Conservation (phyloP, 148 eudicot species). For the Silene uniflora region DNA sequence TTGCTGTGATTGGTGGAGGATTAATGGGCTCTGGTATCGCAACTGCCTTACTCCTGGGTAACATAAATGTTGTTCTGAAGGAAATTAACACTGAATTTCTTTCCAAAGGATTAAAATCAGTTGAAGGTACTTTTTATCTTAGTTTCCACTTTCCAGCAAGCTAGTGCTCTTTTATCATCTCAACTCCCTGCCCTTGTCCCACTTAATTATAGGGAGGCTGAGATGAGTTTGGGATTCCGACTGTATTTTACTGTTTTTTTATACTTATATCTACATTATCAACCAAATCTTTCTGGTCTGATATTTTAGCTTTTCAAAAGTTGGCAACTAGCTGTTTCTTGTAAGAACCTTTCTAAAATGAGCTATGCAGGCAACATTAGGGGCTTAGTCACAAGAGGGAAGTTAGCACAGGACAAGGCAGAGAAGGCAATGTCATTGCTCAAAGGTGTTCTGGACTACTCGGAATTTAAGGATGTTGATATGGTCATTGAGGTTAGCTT, state of each 20-base stretch:
- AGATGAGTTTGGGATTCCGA: not conserved
- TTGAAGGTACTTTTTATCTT: conserved; percentile 50
- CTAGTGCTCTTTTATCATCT: conserved; percentile 1
- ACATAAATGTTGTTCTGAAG: conserved; percentile 67
- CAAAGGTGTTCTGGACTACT: conserved; percentile 82
- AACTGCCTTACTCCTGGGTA: conserved; percentile 76
- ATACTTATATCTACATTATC: not conserved
- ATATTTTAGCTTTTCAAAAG: not conserved
- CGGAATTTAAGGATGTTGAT: conserved; percentile 78
- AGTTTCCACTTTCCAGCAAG: not conserved
- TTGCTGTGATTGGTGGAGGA: conserved; percentile 95
- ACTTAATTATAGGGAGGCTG: not conserved
- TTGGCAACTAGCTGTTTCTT: not conserved
- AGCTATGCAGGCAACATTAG: conserved; percentile 57
- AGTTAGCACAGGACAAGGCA: conserved; percentile 64
- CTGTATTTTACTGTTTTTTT: not conserved
- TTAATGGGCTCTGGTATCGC: conserved; percentile 98
- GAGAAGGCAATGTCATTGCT: conserved; percentile 72
- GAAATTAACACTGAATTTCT: conserved; percentile 82
- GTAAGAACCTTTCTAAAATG: conserved; percentile 18
- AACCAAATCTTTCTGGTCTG: too few species aligned
- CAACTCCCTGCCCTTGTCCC: not conserved
- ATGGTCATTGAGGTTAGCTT: conserved; percentile 86
- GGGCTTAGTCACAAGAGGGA: conserved; percentile 68
- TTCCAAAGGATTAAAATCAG: conserved; percentile 60